Conservation (phyloP, 352 stramenopile genomes). For the Phytophthora multivora region DNA sequence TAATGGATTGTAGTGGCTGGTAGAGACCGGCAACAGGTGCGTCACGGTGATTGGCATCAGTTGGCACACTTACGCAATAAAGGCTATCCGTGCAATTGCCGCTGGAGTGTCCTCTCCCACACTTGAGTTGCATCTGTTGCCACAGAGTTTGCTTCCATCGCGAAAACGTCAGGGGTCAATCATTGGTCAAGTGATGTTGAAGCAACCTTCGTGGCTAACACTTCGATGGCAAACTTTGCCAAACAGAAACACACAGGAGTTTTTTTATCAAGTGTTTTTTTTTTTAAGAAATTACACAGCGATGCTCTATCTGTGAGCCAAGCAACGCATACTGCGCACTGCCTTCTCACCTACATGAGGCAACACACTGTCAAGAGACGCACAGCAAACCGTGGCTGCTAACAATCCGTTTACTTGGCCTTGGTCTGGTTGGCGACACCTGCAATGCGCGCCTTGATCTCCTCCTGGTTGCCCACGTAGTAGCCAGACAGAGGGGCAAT, state of each 20-base stretch:
- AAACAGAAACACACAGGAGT: not conserved
- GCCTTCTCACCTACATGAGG: not conserved
- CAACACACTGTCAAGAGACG: slow-evolving; percentile 9
- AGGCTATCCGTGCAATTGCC: not conserved
- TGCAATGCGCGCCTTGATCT: slow-evolving; percentile 96
- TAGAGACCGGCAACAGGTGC: not conserved
- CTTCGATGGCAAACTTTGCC: too few species aligned
- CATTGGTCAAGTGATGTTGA: too few species aligned
- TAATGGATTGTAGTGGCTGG: not conserved
- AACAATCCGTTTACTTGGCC: slow-evolving; percentile 48
- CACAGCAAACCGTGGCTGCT: not conserved
- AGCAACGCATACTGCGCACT: not conserved
- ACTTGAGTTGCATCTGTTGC: too few species aligned
- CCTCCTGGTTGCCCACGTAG: slow-evolving; percentile 95
- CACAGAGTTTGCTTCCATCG: too few species aligned
- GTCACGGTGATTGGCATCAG: too few species aligned
- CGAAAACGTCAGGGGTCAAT: too few species aligned
- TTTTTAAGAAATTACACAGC: slow-evolving; percentile 30
- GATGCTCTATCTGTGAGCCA: slow-evolving; percentile 13
- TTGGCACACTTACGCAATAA: not conserved
- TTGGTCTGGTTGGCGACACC: slow-evolving; percentile 97
- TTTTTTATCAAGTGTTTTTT: slow-evolving; percentile 11
- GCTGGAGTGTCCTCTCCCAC: too few species aligned
- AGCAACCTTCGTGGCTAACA: too few species aligned
- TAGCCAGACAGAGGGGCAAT: slow-evolving; percentile 84